Base-by-base conservation (phyloP, 176 grass and related monocot genomes). In the Zizania latifolia region DNA sequence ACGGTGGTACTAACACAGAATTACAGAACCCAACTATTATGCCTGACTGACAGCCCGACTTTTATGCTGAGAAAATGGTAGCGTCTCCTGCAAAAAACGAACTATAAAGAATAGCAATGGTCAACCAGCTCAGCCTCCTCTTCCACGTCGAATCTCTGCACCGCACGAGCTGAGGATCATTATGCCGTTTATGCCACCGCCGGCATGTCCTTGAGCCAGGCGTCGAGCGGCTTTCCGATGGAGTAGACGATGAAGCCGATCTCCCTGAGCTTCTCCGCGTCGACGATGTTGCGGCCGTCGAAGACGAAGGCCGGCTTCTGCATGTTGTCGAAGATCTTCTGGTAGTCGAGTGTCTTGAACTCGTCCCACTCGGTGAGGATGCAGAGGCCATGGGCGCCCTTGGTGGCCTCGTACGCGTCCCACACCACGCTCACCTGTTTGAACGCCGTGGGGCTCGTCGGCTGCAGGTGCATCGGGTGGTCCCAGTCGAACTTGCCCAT, bases 401-500 rank as follows among this genome's bases (percentile, higher is more conserved):
- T 70, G 43, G 67, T 70, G 15, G 67, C 67, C 9, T 70, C 67
- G 6, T 48, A 70, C 11, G 84, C 78, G 1, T 87, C 84, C 84
- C 84, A 87, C 1, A 54, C 37, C 11, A 87, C 71, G 10, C 71
- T 77, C 60, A 82, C 84, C 40, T 82, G 74, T 65, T 85, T 85
- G 15, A 45, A 45, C 15, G 88, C 58, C 6, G 82, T 70, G 9
- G 89, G 91, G 74, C 91, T 94, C 4, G 84, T 85, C 4, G 85
- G 91, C 73, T 94, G 91, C 61, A 94, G 85, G 78, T 94, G 88
- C 77, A 86, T 90, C 1, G 91, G 91, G 78, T 94, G 91, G 70
- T 94, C 91, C 91, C 91, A 94, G 74, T 94, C 91, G 14, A 94
- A 94, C 78, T 94, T 90, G 70, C 77, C 83, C 91, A 90, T 94